A percentile compares a stretch with the other conserved stretches of the same genome.
These are phyloP conservation scores for Cystobasidium ongulense DNA, from an alignment of 768 basidiomycete species.

Conservation along the genomic window DNA sequence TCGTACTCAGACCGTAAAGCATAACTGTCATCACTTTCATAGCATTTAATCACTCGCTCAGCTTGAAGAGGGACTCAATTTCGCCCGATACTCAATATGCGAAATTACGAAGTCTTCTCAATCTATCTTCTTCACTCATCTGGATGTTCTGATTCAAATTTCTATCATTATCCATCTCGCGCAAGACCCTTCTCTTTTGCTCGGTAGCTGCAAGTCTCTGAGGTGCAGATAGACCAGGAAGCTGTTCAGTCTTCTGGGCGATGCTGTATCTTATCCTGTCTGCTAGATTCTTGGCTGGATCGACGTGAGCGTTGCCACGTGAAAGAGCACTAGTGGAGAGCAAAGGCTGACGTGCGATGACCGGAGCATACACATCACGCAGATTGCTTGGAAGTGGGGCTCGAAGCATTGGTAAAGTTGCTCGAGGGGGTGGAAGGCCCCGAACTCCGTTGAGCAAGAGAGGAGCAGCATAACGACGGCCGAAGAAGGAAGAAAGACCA, in stretches of 20 bases:
- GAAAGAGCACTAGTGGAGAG: slow-evolving; percentile 17
- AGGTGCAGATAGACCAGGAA: neutral
- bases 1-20: too few species aligned
- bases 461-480: slow-evolving; percentile 18
- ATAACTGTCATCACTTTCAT: neutral
- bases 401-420: slow-evolving; percentile 1
- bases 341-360: slow-evolving; percentile 16
- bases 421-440: slow-evolving; percentile 21
- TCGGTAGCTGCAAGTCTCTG: slow-evolving; percentile 17
- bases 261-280: slow-evolving; percentile 15
- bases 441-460: slow-evolving; percentile 5
- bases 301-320: neutral
- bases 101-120: neutral
- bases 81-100: neutral
- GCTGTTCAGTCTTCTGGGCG: slow-evolving; percentile 15
- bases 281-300: slow-evolving; percentile 22
- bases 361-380: neutral
- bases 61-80: neutral
- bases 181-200: slow-evolving; percentile 25
- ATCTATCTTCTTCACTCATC: neutral
- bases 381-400: neutral
- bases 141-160: neutral
- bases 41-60: neutral
- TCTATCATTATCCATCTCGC: slow-evolving; percentile 27
- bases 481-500: slow-evolving; percentile 27